Evolutionary conservation across 163 green algal genomes (phyloP), one percentile per base, ranked within the genome.

Genomic region (Trebouxiophyceae sp.): DNA sequence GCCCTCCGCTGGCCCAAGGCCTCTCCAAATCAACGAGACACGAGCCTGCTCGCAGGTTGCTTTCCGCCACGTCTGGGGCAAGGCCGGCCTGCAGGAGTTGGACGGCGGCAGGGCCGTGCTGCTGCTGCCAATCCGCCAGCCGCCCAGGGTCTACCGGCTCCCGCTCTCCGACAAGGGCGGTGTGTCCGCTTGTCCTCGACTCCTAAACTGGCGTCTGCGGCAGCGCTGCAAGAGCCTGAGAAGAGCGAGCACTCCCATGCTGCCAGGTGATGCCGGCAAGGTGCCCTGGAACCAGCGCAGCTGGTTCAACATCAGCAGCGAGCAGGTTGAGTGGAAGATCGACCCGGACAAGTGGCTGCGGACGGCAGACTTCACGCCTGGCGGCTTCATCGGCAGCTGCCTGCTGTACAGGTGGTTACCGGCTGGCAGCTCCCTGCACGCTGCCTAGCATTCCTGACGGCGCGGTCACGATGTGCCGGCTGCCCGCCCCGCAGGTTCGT

Each of bases 391-490:
- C 20, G 59, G 59, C 59, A 24, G 33, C 22, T 45, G 33, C 34
- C 55, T 56, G 33, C 24, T 45, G 19, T 65, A 65, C 59, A 54
- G 24, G 59, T 65, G 23, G 27, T 33, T 33, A 33, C 5, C 59
- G 33, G 32, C 30, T 27, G 3, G 4, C 7, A 3, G 22, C 8
- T 46, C 19, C 2, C 46, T 24, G 22, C 5, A 62, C 12, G 20
- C 31, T 5, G 5, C 31, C 39, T n/a, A 50, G 16, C 8, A 50
- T 50, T 16, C 39, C 39, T n/a, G 39, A 16, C 39, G 8, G 8
- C 39, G 16, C 12, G 16, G 39, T n/a, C 8, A 50, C 39, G 12
- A 16, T 16, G 16, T n/a, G 16, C 39, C 8, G 16, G 39, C 39
- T 16, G 16, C 16, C 39, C 16, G 16, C 39, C 39, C 8, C 16